phyloP scores from a whole-genome alignment of 2,329 filamentous ascomycete species.

The Botrytis tulipae region DNA sequence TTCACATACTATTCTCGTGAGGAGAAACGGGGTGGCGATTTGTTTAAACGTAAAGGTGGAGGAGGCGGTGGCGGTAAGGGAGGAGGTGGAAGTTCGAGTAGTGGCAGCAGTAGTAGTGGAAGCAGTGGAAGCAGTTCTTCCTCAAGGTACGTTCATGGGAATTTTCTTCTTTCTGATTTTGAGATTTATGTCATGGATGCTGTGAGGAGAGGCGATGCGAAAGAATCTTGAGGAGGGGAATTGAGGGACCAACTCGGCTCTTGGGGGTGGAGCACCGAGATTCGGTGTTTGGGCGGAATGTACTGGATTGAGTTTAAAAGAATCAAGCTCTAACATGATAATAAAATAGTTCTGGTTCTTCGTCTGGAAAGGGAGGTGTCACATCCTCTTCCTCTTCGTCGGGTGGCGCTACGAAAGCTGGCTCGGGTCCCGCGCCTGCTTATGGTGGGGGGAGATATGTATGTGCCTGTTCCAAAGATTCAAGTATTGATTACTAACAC shows the following conservation, averaged over 20 bases:
- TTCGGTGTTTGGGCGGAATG: not conserved
- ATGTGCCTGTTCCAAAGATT: not conserved
- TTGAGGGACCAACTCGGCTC: not conserved
- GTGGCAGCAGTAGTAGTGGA: not conserved
- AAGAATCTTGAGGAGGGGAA: not conserved
- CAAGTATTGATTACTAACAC: not conserved
- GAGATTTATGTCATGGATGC: not conserved
- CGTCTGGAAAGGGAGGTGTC: constrained; percentile 29
- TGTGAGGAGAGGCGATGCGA: not conserved
- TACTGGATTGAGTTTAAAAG: not conserved
- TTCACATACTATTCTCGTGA: constrained; percentile 16
- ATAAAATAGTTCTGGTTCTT: constrained; percentile 22
- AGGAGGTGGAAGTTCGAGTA: constrained; percentile 44
- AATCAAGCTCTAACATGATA: constrained; percentile 8
- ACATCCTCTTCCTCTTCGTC: constrained; percentile 34
- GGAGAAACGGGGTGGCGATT: constrained; percentile 37
- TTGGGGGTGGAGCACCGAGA: not conserved
- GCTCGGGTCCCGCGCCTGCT: constrained; percentile 54
- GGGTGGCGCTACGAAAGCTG: constrained; percentile 55
- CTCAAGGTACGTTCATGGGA: constrained; percentile 34
- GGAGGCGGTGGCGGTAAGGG: constrained; percentile 56
- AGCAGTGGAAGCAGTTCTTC: constrained; percentile 28
- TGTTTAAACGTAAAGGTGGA: constrained; percentile 61
- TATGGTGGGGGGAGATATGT: constrained; percentile 60
- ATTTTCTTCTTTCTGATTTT: constrained; percentile 13